A percentile compares a stretch with the other conserved stretches of the same genome.
Conservation (phyloP, 306 rosid genomes). For the Cicer pinnatifidum region DNA sequence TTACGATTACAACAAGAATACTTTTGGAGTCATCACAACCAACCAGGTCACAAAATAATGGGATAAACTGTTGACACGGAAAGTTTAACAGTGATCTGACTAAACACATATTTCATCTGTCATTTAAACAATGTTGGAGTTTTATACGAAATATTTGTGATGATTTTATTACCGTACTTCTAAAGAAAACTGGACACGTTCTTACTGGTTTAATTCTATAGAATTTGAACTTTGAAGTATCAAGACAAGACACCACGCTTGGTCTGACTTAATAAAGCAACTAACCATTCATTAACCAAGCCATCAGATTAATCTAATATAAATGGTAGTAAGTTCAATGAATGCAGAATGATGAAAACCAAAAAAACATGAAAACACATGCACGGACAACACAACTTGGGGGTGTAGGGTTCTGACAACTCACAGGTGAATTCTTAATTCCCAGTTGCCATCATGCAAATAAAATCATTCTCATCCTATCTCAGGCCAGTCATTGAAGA, state of each 20-base stretch:
- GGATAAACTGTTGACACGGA: too few relatives aligned
- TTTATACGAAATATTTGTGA: neutral
- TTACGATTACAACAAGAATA: neutral
- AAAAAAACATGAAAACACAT: neutral
- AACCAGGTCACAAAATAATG: neutral
- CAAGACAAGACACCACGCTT: neutral
- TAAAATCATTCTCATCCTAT: constrained; percentile 44
- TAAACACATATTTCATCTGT: neutral
- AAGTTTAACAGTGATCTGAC: too few relatives aligned
- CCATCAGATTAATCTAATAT: neutral
- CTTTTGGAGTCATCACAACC: neutral
- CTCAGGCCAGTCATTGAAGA: constrained; percentile 46
- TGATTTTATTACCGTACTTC: neutral
- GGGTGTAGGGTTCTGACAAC: constrained; percentile 25
- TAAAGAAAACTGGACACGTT: neutral
- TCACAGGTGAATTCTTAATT: constrained; percentile 41
- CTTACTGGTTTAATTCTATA: neutral
- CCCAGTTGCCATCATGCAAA: constrained; percentile 37
- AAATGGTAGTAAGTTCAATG: constrained; percentile 19
- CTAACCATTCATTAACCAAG: neutral
- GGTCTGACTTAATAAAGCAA: neutral
- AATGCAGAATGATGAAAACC: neutral
- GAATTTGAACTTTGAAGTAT: neutral
- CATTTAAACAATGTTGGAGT: neutral
- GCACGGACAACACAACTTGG: constrained; percentile 1